A percentile compares a stretch with the other conserved stretches of the same genome.
Conservation (phyloP, 345 rosid genomes). For the Kandelia obovata region DNA sequence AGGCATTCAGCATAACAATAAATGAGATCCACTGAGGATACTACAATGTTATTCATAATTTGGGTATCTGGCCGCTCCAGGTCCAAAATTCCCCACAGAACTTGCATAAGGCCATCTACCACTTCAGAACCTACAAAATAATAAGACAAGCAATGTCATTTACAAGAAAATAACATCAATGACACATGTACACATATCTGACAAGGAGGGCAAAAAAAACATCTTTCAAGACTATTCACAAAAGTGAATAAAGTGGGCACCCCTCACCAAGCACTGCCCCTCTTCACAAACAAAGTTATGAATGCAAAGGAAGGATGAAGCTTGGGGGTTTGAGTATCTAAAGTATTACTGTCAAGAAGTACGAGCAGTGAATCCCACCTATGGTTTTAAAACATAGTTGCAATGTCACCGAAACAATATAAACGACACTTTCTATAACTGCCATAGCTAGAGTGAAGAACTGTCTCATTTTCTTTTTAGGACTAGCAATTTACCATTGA, state of each 20-base stretch:
- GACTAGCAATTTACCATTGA: no score
- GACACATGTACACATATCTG: neutral
- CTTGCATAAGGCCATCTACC: conserved; percentile 89
- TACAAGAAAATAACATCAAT: conserved; percentile 1
- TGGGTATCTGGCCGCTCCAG: conserved; percentile 87
- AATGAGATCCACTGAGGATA: conserved; percentile 89
- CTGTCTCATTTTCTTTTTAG: no score
- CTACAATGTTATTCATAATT: conserved; percentile 83
- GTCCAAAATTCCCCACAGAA: conserved; percentile 96
- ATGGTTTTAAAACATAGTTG: no score
- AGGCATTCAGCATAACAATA: conserved; percentile 96
- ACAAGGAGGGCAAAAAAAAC: neutral
- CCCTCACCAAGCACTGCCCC: neutral
- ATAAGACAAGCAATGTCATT: conserved; percentile 16
- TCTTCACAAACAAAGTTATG: no score
- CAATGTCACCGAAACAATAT: no score
- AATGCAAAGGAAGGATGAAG: no score
- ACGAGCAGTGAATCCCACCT: no score
- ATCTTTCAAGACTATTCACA: neutral
- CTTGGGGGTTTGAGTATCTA: no score
- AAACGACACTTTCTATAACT: neutral
- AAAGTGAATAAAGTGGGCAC: neutral
- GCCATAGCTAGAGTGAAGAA: neutral
- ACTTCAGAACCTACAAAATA: conserved; percentile 67
- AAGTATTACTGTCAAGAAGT: no score